Evolutionary conservation across 2,329 filamentous ascomycete species (phyloP).

Genomic region (Sporothrix mexicana): DNA sequence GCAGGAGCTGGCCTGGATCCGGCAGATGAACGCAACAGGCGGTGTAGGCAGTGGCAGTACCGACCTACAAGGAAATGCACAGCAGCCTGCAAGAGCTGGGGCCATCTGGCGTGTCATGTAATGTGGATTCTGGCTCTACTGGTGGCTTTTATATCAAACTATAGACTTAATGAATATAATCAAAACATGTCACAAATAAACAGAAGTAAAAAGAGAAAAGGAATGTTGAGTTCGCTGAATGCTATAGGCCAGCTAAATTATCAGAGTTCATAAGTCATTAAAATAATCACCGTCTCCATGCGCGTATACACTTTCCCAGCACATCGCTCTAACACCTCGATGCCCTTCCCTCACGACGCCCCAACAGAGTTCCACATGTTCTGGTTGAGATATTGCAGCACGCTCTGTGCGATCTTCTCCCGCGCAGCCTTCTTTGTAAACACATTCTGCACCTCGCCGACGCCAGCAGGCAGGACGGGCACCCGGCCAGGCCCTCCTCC

Average conservation of each 20-base stretch:
- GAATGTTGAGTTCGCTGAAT: background rate
- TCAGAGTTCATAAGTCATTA: background rate
- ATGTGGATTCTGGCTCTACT: background rate
- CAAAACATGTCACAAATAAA: background rate
- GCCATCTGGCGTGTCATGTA: constrained; percentile 55
- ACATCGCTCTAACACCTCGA: background rate
- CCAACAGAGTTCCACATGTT: background rate
- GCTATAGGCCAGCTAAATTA: background rate
- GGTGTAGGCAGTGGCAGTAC: constrained; percentile 34
- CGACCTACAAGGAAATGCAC: constrained; percentile 40
- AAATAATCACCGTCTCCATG: background rate
- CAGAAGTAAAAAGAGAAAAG: background rate
- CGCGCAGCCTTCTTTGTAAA: constrained; percentile 47
- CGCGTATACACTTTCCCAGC: too few species aligned
- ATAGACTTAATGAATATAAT: too few species aligned
- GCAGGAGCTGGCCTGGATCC: constrained; percentile 65
- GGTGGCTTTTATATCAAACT: too few species aligned
- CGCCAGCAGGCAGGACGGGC: constrained; percentile 41
- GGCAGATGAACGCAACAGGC: constrained; percentile 55
- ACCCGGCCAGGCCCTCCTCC: constrained; percentile 20
- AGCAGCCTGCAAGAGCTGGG: constrained; percentile 47
- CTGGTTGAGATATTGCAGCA: constrained; percentile 47
- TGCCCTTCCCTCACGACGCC: too few species aligned
- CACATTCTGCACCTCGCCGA: constrained; percentile 47
- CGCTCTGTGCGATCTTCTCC: constrained; percentile 48